Percentiles rank a stretch among this genome's conserved stretches.
Conservation (phyloP, 1,139 yeast species). For the Protomyces inundatus region DNA sequence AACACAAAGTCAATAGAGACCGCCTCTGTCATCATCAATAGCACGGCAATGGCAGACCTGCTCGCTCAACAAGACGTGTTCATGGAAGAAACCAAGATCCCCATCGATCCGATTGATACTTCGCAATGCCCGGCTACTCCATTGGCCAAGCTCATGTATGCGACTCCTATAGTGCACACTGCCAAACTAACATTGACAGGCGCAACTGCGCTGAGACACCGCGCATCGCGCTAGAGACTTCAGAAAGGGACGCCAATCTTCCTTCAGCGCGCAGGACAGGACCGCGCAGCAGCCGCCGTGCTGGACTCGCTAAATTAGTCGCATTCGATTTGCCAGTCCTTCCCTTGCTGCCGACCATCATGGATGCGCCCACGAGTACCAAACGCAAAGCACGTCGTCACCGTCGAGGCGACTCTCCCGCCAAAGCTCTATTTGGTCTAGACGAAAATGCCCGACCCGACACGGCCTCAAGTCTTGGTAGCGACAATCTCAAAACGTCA, state of each 20-base stretch:
- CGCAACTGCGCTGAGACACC: neutral
- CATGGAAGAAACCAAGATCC: too few species aligned
- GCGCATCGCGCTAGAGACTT: neutral
- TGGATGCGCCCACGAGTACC: neutral
- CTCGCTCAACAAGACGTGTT: too few species aligned
- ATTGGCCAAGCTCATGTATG: too few species aligned
- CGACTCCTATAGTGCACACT: too few species aligned
- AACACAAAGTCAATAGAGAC: too few species aligned
- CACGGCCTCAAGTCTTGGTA: neutral
- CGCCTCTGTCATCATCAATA: too few species aligned
- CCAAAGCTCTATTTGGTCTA: conserved; percentile 2
- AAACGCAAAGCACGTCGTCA: neutral
- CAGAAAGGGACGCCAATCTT: neutral
- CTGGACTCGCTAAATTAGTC: neutral
- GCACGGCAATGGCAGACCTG: too few species aligned
- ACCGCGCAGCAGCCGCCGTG: neutral
- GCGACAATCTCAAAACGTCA: neutral
- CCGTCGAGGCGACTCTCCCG: neutral
- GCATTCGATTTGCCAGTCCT: neutral
- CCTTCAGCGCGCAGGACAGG: neutral
- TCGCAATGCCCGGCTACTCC: too few species aligned
- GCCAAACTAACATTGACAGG: neutral
- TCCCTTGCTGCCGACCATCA: neutral
- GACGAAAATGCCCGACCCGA: conserved; percentile 10
- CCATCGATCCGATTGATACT: too few species aligned